Base-by-base conservation (phyloP, 495 filamentous ascomycete genomes). In the Talaromyces trachyspermus region DNA sequence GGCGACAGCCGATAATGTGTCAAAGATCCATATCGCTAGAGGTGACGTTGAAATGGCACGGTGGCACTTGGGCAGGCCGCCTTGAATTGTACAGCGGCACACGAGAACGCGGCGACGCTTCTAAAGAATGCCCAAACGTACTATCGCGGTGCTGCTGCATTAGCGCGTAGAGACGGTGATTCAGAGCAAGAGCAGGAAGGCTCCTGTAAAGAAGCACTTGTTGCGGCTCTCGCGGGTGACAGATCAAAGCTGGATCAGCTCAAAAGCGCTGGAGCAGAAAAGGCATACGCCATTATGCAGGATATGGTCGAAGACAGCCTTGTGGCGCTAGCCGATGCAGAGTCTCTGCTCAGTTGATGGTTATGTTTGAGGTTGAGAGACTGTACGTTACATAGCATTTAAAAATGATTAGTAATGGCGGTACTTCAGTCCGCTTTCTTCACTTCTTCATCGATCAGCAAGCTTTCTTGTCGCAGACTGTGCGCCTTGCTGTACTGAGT, bases 21-120 rank as follows among this genome's bases (percentile, higher is more conserved):
- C 72, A 19, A 76, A 76, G 43, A 81, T 83, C 33, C 78, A 84
- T 55, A 48, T 83, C 20, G 71, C 66, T 4, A 71, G 83, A 15
- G 83, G 83, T 20, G 82, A 86, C 51, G 64, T 65, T 15, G 82
- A 85, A 47, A 65, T 86, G 51, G 61, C 75, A 25, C 71, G 83
- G 23, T 75, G 68, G 58, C 66, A 71, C 18, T 59, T 85, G 17
- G 75, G 76, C n/a, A 53, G 65, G 25, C 53, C 63, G 4, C 75
- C 75, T 2, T 64, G 64, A 65, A 69, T 39, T 63, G 72, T 46
- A 49, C 57, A 24, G 57, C 70, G 43, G 73, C 77, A 4, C 58
- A 65, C 43, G 72, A 75, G 44, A 72, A 75, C 47, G 64, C 60
- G 22, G 54, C 54, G 1, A 71, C 67, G 12, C 66, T 85, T 35